Conservation (phyloP, 225 moss, liverwort and hornwort species). For the Straminergon stramineum region DNA sequence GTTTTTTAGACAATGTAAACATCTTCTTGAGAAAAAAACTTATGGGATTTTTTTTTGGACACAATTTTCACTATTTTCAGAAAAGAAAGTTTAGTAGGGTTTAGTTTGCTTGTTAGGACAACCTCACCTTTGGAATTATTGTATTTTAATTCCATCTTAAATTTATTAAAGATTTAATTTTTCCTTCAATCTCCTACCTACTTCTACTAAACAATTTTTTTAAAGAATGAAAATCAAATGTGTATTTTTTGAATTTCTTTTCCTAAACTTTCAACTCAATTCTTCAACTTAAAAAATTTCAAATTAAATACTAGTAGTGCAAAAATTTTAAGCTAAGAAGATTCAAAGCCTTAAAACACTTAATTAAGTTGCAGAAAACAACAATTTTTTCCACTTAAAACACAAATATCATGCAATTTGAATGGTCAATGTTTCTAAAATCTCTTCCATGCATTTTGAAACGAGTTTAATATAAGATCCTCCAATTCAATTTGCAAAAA, state of each 20-base stretch:
- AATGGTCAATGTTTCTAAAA: accelerated
- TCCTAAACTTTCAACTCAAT: accelerated
- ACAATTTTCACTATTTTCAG: background rate
- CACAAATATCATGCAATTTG: accelerated
- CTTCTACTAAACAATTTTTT: background rate
- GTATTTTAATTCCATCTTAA: background rate
- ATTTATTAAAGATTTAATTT: accelerated
- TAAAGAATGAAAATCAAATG: background rate
- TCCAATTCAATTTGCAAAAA: accelerated
- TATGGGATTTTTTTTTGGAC: accelerated
- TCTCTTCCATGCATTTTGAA: accelerated
- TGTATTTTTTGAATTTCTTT: background rate
- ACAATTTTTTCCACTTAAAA: accelerated
- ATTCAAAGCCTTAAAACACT: too few species aligned
- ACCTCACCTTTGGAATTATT: accelerated
- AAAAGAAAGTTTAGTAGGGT: accelerated
- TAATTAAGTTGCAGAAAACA: accelerated
- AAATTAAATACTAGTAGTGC: background rate
- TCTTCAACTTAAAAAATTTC: accelerated
- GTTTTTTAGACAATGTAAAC: accelerated
- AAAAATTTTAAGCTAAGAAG: background rate
- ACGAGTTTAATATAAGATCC: background rate
- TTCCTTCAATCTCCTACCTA: accelerated
- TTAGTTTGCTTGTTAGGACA: background rate
- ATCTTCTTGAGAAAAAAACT: too few species aligned